Evolutionary conservation across 768 basidiomycete species (phyloP).

Genomic region (Flagelloscypha sp.): DNA sequence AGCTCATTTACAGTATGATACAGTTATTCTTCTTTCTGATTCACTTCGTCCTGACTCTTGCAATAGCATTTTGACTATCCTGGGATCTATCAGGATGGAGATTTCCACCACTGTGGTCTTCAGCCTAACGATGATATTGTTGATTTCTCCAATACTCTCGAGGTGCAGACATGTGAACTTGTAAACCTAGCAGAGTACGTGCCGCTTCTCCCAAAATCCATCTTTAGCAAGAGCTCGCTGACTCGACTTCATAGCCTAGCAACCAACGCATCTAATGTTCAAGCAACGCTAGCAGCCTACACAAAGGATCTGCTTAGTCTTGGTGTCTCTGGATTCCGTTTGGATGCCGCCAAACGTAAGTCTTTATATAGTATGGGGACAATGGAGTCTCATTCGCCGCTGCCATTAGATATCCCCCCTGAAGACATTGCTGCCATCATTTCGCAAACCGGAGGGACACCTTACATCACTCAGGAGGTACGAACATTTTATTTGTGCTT

Average conservation of each 20-base stretch:
- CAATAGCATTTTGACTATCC: neutral
- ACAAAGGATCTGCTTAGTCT: conserved; percentile 31
- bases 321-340: conserved; percentile 29
- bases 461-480: conserved; percentile 36
- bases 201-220: neutral
- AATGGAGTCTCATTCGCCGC: conserved; percentile 1
- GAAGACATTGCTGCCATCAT: conserved; percentile 29
- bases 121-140: conserved; percentile 24
- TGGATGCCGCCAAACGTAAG: conserved; percentile 32
- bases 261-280: conserved; percentile 30
- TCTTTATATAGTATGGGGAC: neutral
- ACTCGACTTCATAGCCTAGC: conserved; percentile 25
- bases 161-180: conserved; percentile 24
- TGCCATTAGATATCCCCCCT: conserved; percentile 24
- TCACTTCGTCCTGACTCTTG: neutral
- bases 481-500: neutral
- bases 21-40: conserved; percentile 15
- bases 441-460: conserved; percentile 15
- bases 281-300: conserved; percentile 24
- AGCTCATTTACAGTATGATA: conserved; percentile 23
- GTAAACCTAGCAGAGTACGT: conserved; percentile 17
- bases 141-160: conserved; percentile 23
- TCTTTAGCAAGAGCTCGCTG: neutral
- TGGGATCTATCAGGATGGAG: conserved; percentile 2
- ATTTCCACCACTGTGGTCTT: conserved; percentile 34